A percentile compares a stretch with the other conserved stretches of the same genome.
These are phyloP conservation scores for Wickerhamiella lipophila DNA, from an alignment of 805 yeast species.

Conservation along the genomic window DNA sequence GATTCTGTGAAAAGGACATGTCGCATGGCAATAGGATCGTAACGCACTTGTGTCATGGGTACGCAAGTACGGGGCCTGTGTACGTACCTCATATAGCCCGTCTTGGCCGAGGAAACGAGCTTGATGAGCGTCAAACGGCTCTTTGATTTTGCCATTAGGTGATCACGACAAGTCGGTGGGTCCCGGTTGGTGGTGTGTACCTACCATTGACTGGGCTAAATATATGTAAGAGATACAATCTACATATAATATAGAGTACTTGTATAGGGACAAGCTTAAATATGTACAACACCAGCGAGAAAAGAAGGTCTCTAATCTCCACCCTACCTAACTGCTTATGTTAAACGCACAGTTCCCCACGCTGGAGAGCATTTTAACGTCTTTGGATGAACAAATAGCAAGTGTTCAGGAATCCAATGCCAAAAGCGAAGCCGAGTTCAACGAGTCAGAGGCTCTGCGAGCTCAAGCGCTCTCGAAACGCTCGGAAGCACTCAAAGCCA, in stretches of 20 bases:
- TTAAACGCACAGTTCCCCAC: slow-evolving; percentile 21
- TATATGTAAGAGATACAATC: too few relatives aligned
- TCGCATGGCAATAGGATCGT: slow-evolving; percentile 73
- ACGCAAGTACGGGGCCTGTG: slow-evolving; percentile 73
- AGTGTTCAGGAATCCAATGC: slow-evolving; percentile 5
- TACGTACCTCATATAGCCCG: slow-evolving; percentile 76
- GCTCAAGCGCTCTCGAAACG: background rate
- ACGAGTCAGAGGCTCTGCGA: background rate
- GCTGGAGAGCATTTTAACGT: slow-evolving; percentile 15
- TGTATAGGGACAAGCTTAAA: too few relatives aligned
- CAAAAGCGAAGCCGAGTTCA: background rate
- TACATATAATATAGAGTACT: too few relatives aligned
- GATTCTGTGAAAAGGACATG: slow-evolving; percentile 85
- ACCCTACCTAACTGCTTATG: background rate
- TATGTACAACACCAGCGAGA: too few relatives aligned
- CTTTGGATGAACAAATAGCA: slow-evolving; percentile 15
- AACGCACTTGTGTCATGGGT: slow-evolving; percentile 65
- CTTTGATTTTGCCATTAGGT: slow-evolving; percentile 42
- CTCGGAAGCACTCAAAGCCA: background rate
- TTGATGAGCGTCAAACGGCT: slow-evolving; percentile 72
- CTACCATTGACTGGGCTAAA: too few relatives aligned
- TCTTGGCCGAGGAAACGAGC: slow-evolving; percentile 76
- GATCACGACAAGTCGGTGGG: background rate
- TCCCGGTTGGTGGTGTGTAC: too few relatives aligned
- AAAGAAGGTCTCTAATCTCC: too few relatives aligned